Evolutionary conservation across 1,284 basidiomycete species (phyloP).

Genomic region (Fistulinella staudtii): DNA sequence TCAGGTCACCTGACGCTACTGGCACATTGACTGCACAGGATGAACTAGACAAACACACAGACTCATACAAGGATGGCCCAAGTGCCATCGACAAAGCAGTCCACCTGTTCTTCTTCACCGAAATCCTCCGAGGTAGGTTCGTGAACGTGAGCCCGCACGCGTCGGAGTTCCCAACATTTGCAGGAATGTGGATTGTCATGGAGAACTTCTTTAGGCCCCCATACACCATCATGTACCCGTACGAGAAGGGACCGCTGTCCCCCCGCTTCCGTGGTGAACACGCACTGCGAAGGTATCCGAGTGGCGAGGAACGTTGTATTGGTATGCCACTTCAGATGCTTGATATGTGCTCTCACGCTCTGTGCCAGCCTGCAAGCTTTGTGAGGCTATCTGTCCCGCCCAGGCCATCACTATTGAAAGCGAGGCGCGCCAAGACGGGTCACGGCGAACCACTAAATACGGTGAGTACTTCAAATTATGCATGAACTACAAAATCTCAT

Average conservation of each 20-base stretch:
- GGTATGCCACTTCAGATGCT: conserved; percentile 48
- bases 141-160: conserved; percentile 1
- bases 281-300: conserved; percentile 96
- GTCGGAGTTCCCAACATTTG: conserved; percentile 3
- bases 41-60: conserved; percentile 48
- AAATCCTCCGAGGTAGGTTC: conserved; percentile 85
- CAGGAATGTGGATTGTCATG: conserved; percentile 99
- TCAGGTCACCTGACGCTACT: conserved; percentile 39
- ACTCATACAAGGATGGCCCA: conserved; percentile 75
- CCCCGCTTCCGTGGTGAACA: conserved; percentile 99
- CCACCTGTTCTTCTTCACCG: conserved; percentile 98
- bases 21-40: conserved; percentile 38
- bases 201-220: conserved; percentile 98
- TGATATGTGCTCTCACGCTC: conserved; percentile 10
- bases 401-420: conserved; percentile 99
- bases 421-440: conserved; percentile 93
- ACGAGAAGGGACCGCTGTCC: conserved; percentile 97
- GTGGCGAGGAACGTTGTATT: conserved; percentile 98
- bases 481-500: not conserved
- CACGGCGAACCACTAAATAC: conserved; percentile 96
- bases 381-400: conserved; percentile 98
- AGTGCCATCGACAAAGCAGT: conserved; percentile 94
- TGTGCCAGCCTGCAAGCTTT: conserved; percentile 89
- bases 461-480: conserved; percentile 44
- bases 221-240: conserved; percentile 98